Evolutionary conservation across 768 basidiomycete species (phyloP), one percentile per base, ranked within the genome.

Genomic region (Termitomyces eurrhizus): DNA sequence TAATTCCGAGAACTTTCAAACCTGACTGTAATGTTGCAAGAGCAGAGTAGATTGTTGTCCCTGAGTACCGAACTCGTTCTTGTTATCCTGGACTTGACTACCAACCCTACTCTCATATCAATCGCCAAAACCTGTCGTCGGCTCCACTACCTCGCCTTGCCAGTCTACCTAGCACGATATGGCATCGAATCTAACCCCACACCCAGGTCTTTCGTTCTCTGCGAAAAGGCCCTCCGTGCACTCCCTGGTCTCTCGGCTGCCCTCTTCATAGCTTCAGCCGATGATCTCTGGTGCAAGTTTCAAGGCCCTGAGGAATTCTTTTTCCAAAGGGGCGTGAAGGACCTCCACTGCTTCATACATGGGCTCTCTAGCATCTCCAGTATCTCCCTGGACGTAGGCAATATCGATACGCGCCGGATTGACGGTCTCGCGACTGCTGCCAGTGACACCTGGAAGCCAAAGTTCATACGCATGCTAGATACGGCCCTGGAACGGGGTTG

Each of bases 381-480:
- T 9, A 60, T 69, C 48, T 60, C 61, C 11, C 54, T 68, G 11
- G 52, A 69, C 45, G 55, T 70, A 12, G 57, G 62, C 35, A 67
- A 63, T 48, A 63, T 67, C 42, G 67, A 67, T 48, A 64, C 66
- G 14, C 67, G 69, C 24, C 67, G 64, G 66, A 32, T 65, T 24
- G 63, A 66, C 32, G 69, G 68, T 0, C 61, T 66, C 32, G 61
- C 62, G 2, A 58, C 64, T 11, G 62, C 58, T n/a, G 64, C 45
- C 13, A 57, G 62, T 7, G 55, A 54, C 12, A 16, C 62, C 12
- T 68, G 66, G 66, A 66, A 67, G 39, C 59, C 62, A 7, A 56
- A 44, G 35, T 62, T 70, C 55, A 18, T 62, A 12, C 52, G 58
- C 7, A 61, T 70, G 39, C 53, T 70, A 12, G 55, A 62, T 7